Evolutionary conservation across 148 eudicot genomes (phyloP).

Genomic region (Gaultheria prostrata): DNA sequence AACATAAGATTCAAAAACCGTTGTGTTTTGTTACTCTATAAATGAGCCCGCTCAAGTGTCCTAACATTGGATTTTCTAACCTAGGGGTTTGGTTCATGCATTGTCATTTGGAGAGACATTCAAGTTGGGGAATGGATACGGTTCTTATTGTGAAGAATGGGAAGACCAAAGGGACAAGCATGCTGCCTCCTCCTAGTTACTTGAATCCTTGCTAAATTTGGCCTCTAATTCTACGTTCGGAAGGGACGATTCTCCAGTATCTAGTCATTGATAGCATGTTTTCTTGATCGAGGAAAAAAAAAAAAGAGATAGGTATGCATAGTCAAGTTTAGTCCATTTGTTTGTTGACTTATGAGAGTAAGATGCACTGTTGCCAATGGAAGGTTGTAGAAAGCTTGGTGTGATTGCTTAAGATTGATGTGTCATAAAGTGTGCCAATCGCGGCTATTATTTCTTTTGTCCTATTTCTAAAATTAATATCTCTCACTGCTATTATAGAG

Average conservation of each 20-base stretch:
- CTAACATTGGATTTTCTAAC: neutral
- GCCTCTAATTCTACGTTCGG: neutral
- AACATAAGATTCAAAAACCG: no score
- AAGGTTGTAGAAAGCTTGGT: no score
- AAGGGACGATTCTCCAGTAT: neutral
- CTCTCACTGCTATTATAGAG: no score
- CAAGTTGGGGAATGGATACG: neutral
- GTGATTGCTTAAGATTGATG: no score
- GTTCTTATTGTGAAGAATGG: conserved; percentile 2
- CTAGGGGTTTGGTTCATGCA: conserved; percentile 9
- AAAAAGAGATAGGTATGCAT: neutral
- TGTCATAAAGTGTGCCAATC: no score
- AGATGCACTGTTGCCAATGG: no score
- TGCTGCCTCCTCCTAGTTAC: neutral
- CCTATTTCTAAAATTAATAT: no score
- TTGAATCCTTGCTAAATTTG: conserved; percentile 8
- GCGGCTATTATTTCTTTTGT: no score
- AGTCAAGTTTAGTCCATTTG: neutral
- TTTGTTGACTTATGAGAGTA: neutral
- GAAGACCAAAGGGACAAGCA: neutral
- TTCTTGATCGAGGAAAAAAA: neutral
- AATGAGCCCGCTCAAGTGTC: no score
- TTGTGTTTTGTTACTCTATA: no score
- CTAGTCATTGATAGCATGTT: no score
- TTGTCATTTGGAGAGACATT: conserved; percentile 6